A percentile compares a stretch with the other conserved stretches of the same genome.
phyloP scores from a whole-genome alignment of 768 basidiomycete species.

The Lanmaoa rubissima region DNA sequence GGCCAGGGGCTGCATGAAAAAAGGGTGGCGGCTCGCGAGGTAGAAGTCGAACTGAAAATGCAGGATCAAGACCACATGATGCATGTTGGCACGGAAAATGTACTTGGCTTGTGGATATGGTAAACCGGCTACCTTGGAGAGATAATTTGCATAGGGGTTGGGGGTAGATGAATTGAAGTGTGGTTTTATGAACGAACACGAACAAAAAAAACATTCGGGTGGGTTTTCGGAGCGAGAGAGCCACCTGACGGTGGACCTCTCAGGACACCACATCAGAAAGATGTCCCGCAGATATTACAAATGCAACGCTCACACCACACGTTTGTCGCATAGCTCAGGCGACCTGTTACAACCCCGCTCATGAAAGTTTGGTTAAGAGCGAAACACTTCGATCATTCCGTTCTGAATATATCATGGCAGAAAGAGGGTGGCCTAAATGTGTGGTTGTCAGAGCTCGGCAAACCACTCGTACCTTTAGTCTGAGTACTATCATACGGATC shows the following conservation, averaged over 20 bases:
- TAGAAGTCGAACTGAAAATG: slow-evolving; percentile 1
- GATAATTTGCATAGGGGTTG: neutral
- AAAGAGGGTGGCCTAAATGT: slow-evolving; percentile 16
- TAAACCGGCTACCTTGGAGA: neutral
- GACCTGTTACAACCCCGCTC: slow-evolving; percentile 9
- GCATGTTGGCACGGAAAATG: slow-evolving; percentile 1
- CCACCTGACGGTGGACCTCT: neutral
- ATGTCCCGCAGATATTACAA: slow-evolving; percentile 4
- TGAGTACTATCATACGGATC: slow-evolving; percentile 13
- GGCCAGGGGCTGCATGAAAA: slow-evolving; percentile 3
- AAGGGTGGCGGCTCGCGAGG: neutral
- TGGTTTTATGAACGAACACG: neutral
- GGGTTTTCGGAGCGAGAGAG: neutral
- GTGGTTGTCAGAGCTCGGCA: slow-evolving; percentile 19
- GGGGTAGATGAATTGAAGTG: neutral
- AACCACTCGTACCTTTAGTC: slow-evolving; percentile 14
- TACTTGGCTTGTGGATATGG: slow-evolving; percentile 1
- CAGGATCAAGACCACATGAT: neutral
- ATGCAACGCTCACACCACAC: slow-evolving; percentile 18
- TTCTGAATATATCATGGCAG: slow-evolving; percentile 9
- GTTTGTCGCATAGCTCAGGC: slow-evolving; percentile 11
- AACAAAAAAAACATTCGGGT: slow-evolving; percentile 2
- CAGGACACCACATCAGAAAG: slow-evolving; percentile 13
- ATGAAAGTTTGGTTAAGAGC: neutral
- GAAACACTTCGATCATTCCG: slow-evolving; percentile 11